Base-by-base conservation (phyloP, 192 early-diverging fungal species). In the Rhizophlyctis rosea region DNA sequence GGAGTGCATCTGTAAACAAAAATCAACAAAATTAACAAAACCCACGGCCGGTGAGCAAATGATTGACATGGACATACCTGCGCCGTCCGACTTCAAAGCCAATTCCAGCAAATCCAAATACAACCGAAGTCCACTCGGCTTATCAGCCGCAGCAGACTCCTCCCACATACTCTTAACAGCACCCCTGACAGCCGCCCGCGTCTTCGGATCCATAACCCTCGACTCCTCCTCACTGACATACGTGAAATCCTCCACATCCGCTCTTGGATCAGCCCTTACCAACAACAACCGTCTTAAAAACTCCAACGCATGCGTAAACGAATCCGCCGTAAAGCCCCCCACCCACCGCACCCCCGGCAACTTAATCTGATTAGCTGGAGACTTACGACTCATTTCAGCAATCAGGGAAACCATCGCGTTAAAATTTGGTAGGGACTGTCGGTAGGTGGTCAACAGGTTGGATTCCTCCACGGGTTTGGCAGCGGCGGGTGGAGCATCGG, bases 281-380 rank as follows among this genome's bases (percentile, higher is more conserved):
- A 90, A 77, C 48, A 89, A 56, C 27, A 90, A 57, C 28, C 77
- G 75, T 29, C 88, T 68, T 33, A 90, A 65, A 50, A 91, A 90
- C 56, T 73, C 68, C 1, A 91, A 58, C 3, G 79, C 76, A 25
- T 87, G 71, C 14, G 77, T 53, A 32, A 85, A 91, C 9, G 86
- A 78, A 52, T 90, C 90, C 0, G 79, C 70, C 24, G 79, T 79
- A 52, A 82, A 83, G 2, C 73, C 75, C 47, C 76, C 76, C 28
- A 86, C 68, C 53, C 74, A 81, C 1, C 44, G 47, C 32, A 56
- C 25, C 4, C 65, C 65, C 24, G 61, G 3, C 29, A 47, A 31
- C 58, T 23, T 23, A 27, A 50, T 7, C 21, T 33, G 18, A 1
- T 33, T 34, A 34, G 34, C 9, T 7, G 14, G 28, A 28, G 70